These are phyloP conservation scores for Chrysanthemum lavandulifolium DNA, from an alignment of 129 eudicot species.

Conservation along the genomic window DNA sequence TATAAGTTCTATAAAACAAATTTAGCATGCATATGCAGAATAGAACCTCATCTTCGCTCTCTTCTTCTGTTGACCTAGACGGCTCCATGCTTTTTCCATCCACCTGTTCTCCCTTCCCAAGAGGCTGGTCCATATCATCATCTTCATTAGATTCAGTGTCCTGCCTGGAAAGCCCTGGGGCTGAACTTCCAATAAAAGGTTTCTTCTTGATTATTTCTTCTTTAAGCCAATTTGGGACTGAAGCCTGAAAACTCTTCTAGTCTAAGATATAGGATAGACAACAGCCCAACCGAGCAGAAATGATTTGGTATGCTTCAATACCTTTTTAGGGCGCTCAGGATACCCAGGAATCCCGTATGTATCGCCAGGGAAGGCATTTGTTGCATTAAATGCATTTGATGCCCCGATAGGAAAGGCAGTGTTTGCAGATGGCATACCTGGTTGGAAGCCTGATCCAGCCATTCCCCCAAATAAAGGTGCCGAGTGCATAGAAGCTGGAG, in stretches of 20 bases:
- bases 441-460: slow-evolving; percentile 54
- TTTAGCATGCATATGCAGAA: slow-evolving; percentile 16
- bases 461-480: slow-evolving; percentile 56
- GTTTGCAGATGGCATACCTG: slow-evolving; percentile 48
- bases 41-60: slow-evolving; percentile 77
- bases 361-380: slow-evolving; percentile 59
- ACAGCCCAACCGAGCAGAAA: slow-evolving; percentile 14
- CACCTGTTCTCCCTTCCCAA: slow-evolving; percentile 53
- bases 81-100: slow-evolving; percentile 75
- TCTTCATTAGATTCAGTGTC: slow-evolving; percentile 58
- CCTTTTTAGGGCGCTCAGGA: slow-evolving; percentile 87
- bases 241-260: slow-evolving; percentile 49
- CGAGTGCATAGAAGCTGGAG: slow-evolving; percentile 61
- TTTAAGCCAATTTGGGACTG: slow-evolving; percentile 95
- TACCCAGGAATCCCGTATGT: slow-evolving; percentile 52
- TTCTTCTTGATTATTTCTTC: slow-evolving; percentile 92
- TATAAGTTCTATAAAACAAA: slow-evolving; percentile 3
- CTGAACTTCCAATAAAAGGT: slow-evolving; percentile 62
- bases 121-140: slow-evolving; percentile 47
- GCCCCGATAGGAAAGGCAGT: slow-evolving; percentile 63
- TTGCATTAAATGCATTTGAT: slow-evolving; percentile 52
- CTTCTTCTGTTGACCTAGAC: slow-evolving; percentile 72
- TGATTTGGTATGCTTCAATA: slow-evolving; percentile 14
- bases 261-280: background rate
- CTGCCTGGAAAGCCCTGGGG: slow-evolving; percentile 46